A percentile compares a stretch with the other conserved stretches of the same genome.
Conservation (phyloP, 352 stramenopile genomes). For the Phytophthora macrochlamydospora region DNA sequence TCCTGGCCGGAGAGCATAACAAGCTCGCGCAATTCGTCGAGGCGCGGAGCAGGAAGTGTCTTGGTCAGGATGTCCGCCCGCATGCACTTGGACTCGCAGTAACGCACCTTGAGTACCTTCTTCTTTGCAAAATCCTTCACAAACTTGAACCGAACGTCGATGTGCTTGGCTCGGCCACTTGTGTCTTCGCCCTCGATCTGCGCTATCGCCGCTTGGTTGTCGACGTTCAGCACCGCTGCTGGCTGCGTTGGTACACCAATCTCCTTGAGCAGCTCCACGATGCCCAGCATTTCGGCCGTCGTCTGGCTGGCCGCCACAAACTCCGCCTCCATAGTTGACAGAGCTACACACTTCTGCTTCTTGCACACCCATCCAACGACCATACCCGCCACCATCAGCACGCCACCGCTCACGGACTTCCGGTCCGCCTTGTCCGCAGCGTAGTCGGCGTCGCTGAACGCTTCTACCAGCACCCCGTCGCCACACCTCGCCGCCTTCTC, state of each 20-base stretch:
- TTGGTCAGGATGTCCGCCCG: conserved; percentile 21
- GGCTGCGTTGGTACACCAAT: not conserved
- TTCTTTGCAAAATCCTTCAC: conserved; percentile 14
- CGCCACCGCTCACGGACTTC: conserved; percentile 27
- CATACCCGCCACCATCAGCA: conserved; percentile 20
- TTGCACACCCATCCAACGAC: conserved; percentile 21
- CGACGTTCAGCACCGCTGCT: not conserved
- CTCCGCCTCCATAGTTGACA: conserved; percentile 31
- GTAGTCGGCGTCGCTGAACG: conserved; percentile 29
- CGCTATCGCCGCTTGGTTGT: not conserved
- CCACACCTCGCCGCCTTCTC: not conserved
- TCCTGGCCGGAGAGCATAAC: not conserved
- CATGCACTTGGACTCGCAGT: conserved; percentile 19
- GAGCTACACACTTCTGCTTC: conserved; percentile 25
- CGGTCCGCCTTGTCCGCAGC: conserved; percentile 17
- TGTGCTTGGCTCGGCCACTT: conserved; percentile 6
- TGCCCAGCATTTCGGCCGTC: conserved; percentile 13
- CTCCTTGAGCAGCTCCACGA: conserved; percentile 6
- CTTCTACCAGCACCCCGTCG: conserved; percentile 5
- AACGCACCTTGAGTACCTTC: not conserved
- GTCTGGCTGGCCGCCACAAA: conserved; percentile 17
- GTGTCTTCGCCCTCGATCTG: not conserved
- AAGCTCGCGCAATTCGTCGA: conserved; percentile 6
- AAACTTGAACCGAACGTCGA: conserved; percentile 18
- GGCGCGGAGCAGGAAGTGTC: conserved; percentile 4